Percentiles rank a stretch among this genome's conserved stretches.
Conservation (phyloP, 306 rosid species). For the Alnus rubra region DNA sequence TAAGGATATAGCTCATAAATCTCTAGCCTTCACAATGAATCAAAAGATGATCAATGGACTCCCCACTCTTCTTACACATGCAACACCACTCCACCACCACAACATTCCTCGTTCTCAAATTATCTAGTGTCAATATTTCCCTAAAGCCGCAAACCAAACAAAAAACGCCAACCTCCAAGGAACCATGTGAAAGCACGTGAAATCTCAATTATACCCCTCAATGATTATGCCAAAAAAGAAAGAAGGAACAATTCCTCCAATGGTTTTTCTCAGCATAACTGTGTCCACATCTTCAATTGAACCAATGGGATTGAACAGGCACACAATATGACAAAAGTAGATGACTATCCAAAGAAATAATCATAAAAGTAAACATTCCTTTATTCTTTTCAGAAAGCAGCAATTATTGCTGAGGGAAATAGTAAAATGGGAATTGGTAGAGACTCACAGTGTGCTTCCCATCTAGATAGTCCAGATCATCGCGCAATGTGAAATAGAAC, state of each 20-base stretch:
- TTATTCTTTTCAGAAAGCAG: background rate
- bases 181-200: too few species aligned
- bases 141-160: too few species aligned
- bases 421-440: constrained; percentile 4
- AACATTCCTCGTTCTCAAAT: too few species aligned
- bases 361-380: constrained; percentile 1
- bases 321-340: background rate
- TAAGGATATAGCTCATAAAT: too few species aligned
- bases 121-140: too few species aligned
- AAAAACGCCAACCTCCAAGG: too few species aligned
- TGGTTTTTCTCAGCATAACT: background rate
- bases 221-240: background rate
- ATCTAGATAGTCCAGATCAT: constrained; percentile 90
- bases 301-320: background rate
- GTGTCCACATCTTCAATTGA: background rate
- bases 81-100: too few species aligned
- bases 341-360: background rate
- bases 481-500: constrained; percentile 90
- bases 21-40: too few species aligned
- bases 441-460: constrained; percentile 87
- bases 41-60: too few species aligned
- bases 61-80: too few species aligned
- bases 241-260: background rate
- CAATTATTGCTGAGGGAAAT: background rate
- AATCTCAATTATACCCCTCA: too few species aligned